These are phyloP conservation scores for Ceratocystis cacaofunesta DNA, from an alignment of 2,329 filamentous ascomycete genomes.

Conservation along the genomic window DNA sequence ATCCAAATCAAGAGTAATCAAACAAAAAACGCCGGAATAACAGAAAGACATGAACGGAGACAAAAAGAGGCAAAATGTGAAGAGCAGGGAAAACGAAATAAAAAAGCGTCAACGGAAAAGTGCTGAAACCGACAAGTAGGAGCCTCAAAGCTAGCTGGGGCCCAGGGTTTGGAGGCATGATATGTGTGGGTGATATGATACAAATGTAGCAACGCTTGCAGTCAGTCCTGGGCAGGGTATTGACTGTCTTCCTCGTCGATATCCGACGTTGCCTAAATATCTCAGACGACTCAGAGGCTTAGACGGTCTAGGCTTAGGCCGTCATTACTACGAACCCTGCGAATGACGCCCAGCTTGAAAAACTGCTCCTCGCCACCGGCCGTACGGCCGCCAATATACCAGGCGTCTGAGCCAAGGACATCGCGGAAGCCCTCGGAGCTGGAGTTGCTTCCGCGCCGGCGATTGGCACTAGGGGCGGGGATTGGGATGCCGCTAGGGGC, in stretches of 20 bases:
- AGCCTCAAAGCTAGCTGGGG: neutral
- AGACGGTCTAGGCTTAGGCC: slow-evolving; percentile 59
- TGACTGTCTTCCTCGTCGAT: neutral
- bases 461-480: slow-evolving; percentile 21
- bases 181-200: neutral
- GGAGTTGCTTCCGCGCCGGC: slow-evolving; percentile 57
- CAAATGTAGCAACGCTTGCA: neutral
- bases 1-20: slow-evolving; percentile 1
- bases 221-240: neutral
- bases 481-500: slow-evolving; percentile 27
- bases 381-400: slow-evolving; percentile 67
- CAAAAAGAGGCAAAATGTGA: neutral
- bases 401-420: slow-evolving; percentile 56
- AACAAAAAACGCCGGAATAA: slow-evolving; percentile 1
- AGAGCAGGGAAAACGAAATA: neutral
- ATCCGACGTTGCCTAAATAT: neutral
- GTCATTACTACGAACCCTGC: slow-evolving; percentile 57
- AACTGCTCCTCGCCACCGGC: slow-evolving; percentile 65
- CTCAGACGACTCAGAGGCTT: slow-evolving; percentile 43
- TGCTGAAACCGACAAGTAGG: neutral
- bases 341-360: slow-evolving; percentile 66
- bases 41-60: neutral
- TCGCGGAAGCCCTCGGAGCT: slow-evolving; percentile 63
- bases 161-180: neutral
- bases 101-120: neutral